phyloP scores from a whole-genome alignment of 305 asterid genomes.

The Nicotiana rustica region DNA sequence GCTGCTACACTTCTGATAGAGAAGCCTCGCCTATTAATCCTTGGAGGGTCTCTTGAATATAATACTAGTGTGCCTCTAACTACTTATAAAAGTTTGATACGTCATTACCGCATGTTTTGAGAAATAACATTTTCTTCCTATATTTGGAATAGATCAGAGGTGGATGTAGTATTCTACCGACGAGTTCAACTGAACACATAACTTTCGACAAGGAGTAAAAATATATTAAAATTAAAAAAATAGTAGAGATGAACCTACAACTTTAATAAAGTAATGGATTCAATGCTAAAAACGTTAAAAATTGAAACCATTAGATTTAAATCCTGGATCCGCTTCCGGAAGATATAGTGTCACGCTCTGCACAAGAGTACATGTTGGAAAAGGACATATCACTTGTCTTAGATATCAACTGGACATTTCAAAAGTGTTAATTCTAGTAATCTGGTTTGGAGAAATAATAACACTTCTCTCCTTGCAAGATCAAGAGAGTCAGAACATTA shows the following conservation, averaged over 20 bases:
- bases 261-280: conserved; percentile 56
- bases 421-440: too few relatives aligned
- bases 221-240: too few relatives aligned
- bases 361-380: conserved; percentile 94
- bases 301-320: too few relatives aligned
- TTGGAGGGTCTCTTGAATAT: conserved; percentile 85
- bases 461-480: too few relatives aligned
- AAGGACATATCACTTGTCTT: conserved; percentile 92
- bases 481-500: too few relatives aligned
- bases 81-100: conserved; percentile 94
- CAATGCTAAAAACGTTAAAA: too few relatives aligned
- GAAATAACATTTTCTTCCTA: conserved; percentile 29
- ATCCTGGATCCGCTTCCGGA: too few relatives aligned
- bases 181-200: too few relatives aligned
- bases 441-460: too few relatives aligned
- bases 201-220: too few relatives aligned
- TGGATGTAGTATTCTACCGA: background rate
- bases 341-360: conserved; percentile 70
- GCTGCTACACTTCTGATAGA: conserved; percentile 89
- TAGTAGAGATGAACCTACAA: too few relatives aligned
- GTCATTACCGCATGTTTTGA: conserved; percentile 85
- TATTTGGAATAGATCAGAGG: background rate
- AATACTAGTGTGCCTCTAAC: conserved; percentile 92
- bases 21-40: conserved; percentile 87
- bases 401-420: conserved; percentile 80